Evolutionary conservation across 805 yeast genomes (phyloP).

Genomic region (Clavispora phyllophila): DNA sequence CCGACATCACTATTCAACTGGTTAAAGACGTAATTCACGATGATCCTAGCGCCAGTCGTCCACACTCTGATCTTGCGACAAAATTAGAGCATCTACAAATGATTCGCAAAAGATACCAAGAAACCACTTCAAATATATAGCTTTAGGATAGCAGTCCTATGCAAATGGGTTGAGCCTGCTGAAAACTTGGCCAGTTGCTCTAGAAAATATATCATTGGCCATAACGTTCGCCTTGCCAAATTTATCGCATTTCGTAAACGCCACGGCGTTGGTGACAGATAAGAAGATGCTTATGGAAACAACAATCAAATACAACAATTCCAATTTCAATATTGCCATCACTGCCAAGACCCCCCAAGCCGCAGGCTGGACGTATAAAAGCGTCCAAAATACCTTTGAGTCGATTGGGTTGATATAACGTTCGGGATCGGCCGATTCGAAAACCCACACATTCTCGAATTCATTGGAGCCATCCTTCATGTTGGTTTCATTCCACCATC

Average conservation of each 20-base stretch:
- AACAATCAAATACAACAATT: conserved; percentile 60
- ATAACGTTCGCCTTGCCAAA: conserved; percentile 77
- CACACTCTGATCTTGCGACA: not conserved
- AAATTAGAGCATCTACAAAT: not conserved
- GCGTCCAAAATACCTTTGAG: conserved; percentile 81
- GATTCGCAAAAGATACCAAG: not conserved
- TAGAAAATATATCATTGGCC: conserved; percentile 54
- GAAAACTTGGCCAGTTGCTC: conserved; percentile 43
- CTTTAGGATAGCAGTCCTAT: not conserved
- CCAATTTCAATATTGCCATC: conserved; percentile 72
- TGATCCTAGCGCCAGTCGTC: not conserved
- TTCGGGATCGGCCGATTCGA: conserved; percentile 74
- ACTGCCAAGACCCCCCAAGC: conserved; percentile 73
- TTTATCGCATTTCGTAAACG: conserved; percentile 88
- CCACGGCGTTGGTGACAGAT: conserved; percentile 78
- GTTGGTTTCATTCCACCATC: conserved; percentile 91
- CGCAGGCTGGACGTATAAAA: conserved; percentile 69
- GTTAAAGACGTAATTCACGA: conserved; percentile 2
- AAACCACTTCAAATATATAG: not conserved
- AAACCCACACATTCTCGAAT: conserved; percentile 72
- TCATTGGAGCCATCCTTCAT: conserved; percentile 36
- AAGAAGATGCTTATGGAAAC: conserved; percentile 65
- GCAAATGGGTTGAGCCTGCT: conserved; percentile 43
- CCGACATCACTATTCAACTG: conserved; percentile 1
- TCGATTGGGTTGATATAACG: conserved; percentile 84